Conservation (phyloP, 441 rosid genomes). For the Cnidoscolus chayamansa region DNA sequence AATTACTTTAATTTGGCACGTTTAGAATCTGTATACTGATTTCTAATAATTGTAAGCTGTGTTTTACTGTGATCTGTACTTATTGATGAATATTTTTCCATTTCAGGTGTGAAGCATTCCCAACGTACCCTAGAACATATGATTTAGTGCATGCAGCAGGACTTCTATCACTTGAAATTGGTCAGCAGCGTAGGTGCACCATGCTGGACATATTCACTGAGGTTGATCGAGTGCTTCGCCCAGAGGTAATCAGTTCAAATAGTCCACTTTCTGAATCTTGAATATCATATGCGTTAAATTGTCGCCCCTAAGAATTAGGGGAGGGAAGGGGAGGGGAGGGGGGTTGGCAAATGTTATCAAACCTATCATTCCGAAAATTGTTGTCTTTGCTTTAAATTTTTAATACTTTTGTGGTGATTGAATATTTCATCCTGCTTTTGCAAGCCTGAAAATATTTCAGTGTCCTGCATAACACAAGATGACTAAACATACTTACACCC, state of each 20-base stretch:
- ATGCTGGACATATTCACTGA: conserved; percentile 62
- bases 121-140: conserved; percentile 89
- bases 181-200: conserved; percentile 52
- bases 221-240: conserved; percentile 91
- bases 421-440: background rate
- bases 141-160: conserved; percentile 93
- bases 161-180: conserved; percentile 60
- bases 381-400: background rate
- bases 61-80: background rate
- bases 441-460: too few species aligned
- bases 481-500: too few species aligned
- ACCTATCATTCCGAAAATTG: too few species aligned
- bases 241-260: conserved; percentile 61
- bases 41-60: background rate
- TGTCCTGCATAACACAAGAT: too few species aligned
- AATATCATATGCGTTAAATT: background rate
- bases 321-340: too few species aligned
- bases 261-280: background rate
- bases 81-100: conserved; percentile 11
- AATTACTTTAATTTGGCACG: background rate
- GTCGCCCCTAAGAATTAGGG: background rate
- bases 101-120: conserved; percentile 96
- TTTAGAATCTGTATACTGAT: background rate
- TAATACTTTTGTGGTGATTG: background rate
- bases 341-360: too few species aligned